These are phyloP conservation scores for Lichina pygmaea DNA, from an alignment of 495 filamentous ascomycete genomes.

Conservation along the genomic window DNA sequence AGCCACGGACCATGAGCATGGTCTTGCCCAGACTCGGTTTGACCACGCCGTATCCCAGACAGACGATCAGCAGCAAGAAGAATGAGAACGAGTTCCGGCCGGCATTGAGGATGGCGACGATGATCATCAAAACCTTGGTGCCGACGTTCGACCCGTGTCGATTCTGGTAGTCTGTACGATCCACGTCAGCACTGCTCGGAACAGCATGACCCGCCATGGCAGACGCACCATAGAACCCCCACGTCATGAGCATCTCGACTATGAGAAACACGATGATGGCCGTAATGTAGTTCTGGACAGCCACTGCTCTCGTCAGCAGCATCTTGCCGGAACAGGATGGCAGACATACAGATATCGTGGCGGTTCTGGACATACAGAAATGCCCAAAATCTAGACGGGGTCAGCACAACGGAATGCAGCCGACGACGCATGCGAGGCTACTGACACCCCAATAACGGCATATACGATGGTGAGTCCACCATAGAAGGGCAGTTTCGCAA, in stretches of 20 bases:
- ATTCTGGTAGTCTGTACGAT: constrained; percentile 54
- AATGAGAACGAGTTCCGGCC: constrained; percentile 93
- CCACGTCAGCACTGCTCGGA: background rate
- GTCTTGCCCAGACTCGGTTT: constrained; percentile 79
- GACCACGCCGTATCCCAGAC: constrained; percentile 98
- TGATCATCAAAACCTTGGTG: constrained; percentile 64
- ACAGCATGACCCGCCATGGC: background rate
- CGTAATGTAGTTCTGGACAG: constrained; percentile 99
- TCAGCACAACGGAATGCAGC: constrained; percentile 5
- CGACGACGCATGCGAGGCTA: background rate
- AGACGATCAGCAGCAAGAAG: constrained; percentile 94
- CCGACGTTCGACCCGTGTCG: constrained; percentile 50
- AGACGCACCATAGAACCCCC: constrained; percentile 61
- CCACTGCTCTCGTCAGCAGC: constrained; percentile 24
- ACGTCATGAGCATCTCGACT: constrained; percentile 89
- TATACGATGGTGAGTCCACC: constrained; percentile 86
- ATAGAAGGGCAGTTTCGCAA: constrained; percentile 94
- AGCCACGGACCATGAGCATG: constrained; percentile 80
- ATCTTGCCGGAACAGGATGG: no score
- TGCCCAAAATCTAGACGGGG: constrained; percentile 46
- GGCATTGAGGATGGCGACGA: constrained; percentile 80
- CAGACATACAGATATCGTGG: constrained; percentile 51
- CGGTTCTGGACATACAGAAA: constrained; percentile 92
- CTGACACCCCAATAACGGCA: constrained; percentile 51
- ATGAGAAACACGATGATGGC: constrained; percentile 88